Evolutionary conservation across 1,284 basidiomycete species (phyloP), one percentile per base, ranked within the genome.

Genomic region (Cryptococcus amylolentus): DNA sequence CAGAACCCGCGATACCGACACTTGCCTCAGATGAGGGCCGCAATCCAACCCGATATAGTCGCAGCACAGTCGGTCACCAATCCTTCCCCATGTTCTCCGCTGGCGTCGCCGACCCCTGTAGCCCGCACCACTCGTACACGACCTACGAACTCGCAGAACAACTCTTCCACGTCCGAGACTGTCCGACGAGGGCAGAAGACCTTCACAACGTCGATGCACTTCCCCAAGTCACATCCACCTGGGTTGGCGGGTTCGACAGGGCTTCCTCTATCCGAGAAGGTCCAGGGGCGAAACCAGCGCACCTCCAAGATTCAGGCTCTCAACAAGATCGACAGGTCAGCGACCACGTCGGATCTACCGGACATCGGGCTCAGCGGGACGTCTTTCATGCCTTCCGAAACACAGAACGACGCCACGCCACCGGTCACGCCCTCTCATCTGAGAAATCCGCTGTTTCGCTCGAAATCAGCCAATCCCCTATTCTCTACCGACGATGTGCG

Each of bases 271-370:
- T 46, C 5, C 44, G 20, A 61, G 57, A 3, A 67, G 72, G 31
- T 58, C 69, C 10, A 60, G 65, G 31, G 31, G 51, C 67, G 72
- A 26, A 63, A 52, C 52, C 68, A 70, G 57, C 64, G 73, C 42
- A 58, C 64, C 54, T 73, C 72, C 10, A 76, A 76, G 57, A 66
- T 70, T 47, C 65, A 70, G 39, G 73, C 73, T 9, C 51, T 73
- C 31, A 67, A 61, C 35, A 73, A 71, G 47, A 52, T 76, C 38
- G 73, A 76, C 55, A 55, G 69, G 40, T 66, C 61, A 1, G 67
- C 64, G n/a, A 40, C 42, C 16, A 48, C 54, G 26, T 41, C 52
- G 5, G 1, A 8, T 35, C 3, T 10, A 10, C 10, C 31, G 31
- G 1, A 1, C 2, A 46, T 49, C 16, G 70, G 65, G 18, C 68